These are phyloP conservation scores for Penicillium sp. DNA, from an alignment of 2,329 filamentous ascomycete species.

Conservation along the genomic window DNA sequence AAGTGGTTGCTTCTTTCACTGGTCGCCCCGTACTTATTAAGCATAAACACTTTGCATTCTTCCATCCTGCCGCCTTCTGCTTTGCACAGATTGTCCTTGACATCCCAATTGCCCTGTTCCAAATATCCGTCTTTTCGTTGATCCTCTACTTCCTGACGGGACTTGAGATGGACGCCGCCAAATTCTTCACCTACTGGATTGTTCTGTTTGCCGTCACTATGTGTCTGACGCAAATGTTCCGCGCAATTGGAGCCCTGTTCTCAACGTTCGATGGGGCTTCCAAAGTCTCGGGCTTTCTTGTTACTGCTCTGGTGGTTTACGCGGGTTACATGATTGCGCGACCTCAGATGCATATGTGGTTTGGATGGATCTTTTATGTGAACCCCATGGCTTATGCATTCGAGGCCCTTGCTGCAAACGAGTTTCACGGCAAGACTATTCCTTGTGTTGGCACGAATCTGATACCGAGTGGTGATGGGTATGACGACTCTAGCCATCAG, in stretches of 20 bases:
- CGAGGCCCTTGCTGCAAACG: conserved; percentile 36
- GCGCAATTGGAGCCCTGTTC: conserved; percentile 59
- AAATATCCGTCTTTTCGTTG: conserved; percentile 60
- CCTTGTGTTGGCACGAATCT: conserved; percentile 36
- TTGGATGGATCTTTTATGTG: conserved; percentile 44
- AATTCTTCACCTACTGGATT: conserved; percentile 66
- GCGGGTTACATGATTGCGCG: conserved; percentile 48
- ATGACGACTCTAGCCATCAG: conserved; percentile 27
- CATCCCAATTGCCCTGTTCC: conserved; percentile 57
- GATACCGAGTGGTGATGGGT: conserved; percentile 34
- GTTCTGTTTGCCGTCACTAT: conserved; percentile 49
- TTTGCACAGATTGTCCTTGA: conserved; percentile 63
- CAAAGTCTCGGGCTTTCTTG: conserved; percentile 49
- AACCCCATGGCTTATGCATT: conserved; percentile 40
- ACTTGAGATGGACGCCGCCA: conserved; percentile 45
- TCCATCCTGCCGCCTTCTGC: conserved; percentile 64
- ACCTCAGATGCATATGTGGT: conserved; percentile 55
- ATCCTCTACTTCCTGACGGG: conserved; percentile 66
- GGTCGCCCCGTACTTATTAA: conserved; percentile 70
- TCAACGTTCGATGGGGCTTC: conserved; percentile 61
- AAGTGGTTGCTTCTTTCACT: conserved; percentile 75
- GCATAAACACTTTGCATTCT: conserved; percentile 68
- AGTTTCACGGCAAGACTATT: conserved; percentile 35
- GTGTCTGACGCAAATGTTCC: conserved; percentile 62
- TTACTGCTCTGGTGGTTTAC: conserved; percentile 39